Conservation (phyloP, 495 filamentous ascomycete species). For the Aspergillus nidulans region DNA sequence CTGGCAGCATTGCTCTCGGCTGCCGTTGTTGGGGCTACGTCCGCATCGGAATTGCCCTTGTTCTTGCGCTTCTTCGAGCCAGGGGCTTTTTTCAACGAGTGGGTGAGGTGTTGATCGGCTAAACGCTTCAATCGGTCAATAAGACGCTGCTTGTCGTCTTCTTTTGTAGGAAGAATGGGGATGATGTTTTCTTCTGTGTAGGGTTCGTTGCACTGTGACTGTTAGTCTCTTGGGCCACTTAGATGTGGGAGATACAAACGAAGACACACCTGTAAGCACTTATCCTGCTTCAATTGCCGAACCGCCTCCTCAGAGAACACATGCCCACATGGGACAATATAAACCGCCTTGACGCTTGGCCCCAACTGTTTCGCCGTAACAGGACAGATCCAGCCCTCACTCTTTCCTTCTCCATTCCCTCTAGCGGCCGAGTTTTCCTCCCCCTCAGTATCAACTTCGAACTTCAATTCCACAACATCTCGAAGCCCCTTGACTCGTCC, state of each 20-base stretch:
- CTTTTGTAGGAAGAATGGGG: slow-evolving; percentile 67
- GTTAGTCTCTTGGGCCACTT: neutral
- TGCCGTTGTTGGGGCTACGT: slow-evolving; percentile 2
- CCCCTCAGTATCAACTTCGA: slow-evolving; percentile 53
- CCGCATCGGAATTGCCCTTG: slow-evolving; percentile 27
- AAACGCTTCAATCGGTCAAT: slow-evolving; percentile 59
- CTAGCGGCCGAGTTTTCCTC: slow-evolving; percentile 29
- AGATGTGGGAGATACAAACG: neutral
- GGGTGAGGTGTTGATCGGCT: slow-evolving; percentile 66
- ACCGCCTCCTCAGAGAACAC: slow-evolving; percentile 84
- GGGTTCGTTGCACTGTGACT: slow-evolving; percentile 59
- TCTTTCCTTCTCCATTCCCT: slow-evolving; percentile 45
- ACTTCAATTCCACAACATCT: slow-evolving; percentile 86
- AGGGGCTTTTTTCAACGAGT: slow-evolving; percentile 79
- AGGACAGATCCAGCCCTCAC: slow-evolving; percentile 73
- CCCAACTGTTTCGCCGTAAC: slow-evolving; percentile 85
- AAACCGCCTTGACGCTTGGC: slow-evolving; percentile 72
- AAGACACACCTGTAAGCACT: slow-evolving; percentile 56
- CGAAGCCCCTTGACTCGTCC: slow-evolving; percentile 74
- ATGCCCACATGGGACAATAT: slow-evolving; percentile 93
- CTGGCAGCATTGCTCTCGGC: slow-evolving; percentile 20
- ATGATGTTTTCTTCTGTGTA: slow-evolving; percentile 79
- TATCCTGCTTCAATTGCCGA: slow-evolving; percentile 65
- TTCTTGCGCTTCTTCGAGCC: slow-evolving; percentile 70
- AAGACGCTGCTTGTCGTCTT: slow-evolving; percentile 66